phyloP scores from a whole-genome alignment of 495 filamentous ascomycete genomes.

The Aspergillus leporis region DNA sequence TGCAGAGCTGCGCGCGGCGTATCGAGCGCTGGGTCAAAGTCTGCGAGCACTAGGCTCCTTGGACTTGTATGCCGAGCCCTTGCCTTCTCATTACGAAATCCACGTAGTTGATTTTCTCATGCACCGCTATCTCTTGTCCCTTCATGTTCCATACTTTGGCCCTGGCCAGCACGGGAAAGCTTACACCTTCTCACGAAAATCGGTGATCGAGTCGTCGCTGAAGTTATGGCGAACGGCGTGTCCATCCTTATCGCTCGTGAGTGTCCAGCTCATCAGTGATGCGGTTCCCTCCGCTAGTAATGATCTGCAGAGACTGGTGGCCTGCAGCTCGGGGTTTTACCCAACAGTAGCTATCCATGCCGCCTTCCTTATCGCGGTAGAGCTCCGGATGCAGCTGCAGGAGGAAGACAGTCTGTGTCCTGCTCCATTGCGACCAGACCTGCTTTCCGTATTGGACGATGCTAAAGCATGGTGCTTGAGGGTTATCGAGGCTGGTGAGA shows the following conservation, averaged over 20 bases:
- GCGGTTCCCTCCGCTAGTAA: conserved; percentile 24
- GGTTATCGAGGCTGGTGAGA: conserved; percentile 51
- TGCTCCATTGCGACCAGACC: conserved; percentile 43
- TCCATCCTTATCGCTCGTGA: conserved; percentile 30
- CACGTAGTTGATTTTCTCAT: conserved; percentile 44
- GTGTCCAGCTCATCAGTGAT: conserved; percentile 13
- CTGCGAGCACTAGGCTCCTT: conserved; percentile 32
- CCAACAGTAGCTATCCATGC: conserved; percentile 43
- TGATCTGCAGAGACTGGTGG: conserved; percentile 42
- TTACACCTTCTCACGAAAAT: conserved; percentile 51
- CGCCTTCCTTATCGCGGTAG: conserved; percentile 42
- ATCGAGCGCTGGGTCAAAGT: conserved; percentile 32
- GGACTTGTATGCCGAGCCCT: conserved; percentile 21
- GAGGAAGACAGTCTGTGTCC: conserved; percentile 52
- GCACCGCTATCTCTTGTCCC: conserved; percentile 43
- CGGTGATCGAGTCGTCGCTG: conserved; percentile 48
- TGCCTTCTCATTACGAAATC: conserved; percentile 39
- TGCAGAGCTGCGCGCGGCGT: conserved; percentile 33
- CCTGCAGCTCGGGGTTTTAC: conserved; percentile 49
- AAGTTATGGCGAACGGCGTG: conserved; percentile 49
- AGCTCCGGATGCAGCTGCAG: conserved; percentile 50
- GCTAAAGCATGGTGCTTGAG: conserved; percentile 42
- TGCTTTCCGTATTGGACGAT: conserved; percentile 48
- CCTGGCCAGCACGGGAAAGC: conserved; percentile 34
- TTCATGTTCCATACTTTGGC: conserved; percentile 54